Percentiles rank a stretch among this genome's conserved stretches.
These are phyloP conservation scores for Termitomyces sp. DNA, from an alignment of 768 basidiomycete genomes.

Conservation along the genomic window DNA sequence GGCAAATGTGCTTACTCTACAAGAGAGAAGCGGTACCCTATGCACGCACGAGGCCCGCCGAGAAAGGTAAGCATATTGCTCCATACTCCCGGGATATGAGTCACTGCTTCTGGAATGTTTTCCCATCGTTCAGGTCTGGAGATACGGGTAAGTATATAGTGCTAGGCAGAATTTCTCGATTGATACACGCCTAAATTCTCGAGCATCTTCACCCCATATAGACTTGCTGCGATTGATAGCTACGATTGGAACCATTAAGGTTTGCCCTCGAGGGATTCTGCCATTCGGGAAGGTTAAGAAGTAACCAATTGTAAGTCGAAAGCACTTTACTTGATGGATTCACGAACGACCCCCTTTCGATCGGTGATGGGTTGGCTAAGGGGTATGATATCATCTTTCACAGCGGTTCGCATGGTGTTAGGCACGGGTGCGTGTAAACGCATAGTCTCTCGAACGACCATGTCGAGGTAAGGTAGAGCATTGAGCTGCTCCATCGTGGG, in stretches of 20 bases:
- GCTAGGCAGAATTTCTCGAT: neutral
- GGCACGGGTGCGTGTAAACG: constrained; percentile 54
- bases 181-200: constrained; percentile 51
- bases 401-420: constrained; percentile 37
- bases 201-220: constrained; percentile 63
- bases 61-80: constrained; percentile 58
- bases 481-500: constrained; percentile 71
- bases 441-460: constrained; percentile 56
- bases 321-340: constrained; percentile 34
- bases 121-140: constrained; percentile 65
- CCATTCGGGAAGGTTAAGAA: neutral
- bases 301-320: neutral
- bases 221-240: constrained; percentile 46
- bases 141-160: constrained; percentile 18
- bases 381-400: constrained; percentile 50
- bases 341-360: constrained; percentile 32
- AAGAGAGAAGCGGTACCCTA: constrained; percentile 63
- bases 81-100: constrained; percentile 55
- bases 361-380: constrained; percentile 44
- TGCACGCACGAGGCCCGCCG: constrained; percentile 63
- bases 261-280: constrained; percentile 41
- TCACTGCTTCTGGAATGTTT: constrained; percentile 37
- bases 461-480: constrained; percentile 67
- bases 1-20: constrained; percentile 36
- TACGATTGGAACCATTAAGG: constrained; percentile 46